Conservation (phyloP, 768 basidiomycete genomes). For the Lactarius deliciosus region DNA sequence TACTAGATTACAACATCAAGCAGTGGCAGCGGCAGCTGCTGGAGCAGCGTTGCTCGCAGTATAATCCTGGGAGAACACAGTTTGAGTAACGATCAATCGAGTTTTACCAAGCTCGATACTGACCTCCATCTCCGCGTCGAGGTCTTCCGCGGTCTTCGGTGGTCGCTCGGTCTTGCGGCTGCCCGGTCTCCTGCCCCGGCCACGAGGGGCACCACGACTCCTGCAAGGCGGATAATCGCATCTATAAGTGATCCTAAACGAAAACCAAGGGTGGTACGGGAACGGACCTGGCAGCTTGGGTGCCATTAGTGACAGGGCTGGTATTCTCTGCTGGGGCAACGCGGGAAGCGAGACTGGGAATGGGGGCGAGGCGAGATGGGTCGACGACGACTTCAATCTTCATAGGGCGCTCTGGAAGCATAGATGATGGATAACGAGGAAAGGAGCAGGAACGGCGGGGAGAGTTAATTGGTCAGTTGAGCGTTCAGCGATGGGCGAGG, state of each 20-base stretch:
- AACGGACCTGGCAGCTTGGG: conserved; percentile 41
- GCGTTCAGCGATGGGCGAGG: conserved; percentile 36
- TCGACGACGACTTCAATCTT: conserved; percentile 97
- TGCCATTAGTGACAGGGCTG: conserved; percentile 37
- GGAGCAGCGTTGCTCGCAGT: conserved; percentile 57
- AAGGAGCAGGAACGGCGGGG: conserved; percentile 31
- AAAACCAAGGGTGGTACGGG: conserved; percentile 29
- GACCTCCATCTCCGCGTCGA: conserved; percentile 99
- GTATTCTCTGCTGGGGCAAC: conserved; percentile 71
- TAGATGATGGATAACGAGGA: conserved; percentile 35
- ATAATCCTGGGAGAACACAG: conserved; percentile 52
- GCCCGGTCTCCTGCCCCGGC: conserved; percentile 47
- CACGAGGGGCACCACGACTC: conserved; percentile 31
- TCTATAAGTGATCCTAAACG: conserved; percentile 2
- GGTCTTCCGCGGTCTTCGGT: conserved; percentile 80
- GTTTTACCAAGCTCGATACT: conserved; percentile 30
- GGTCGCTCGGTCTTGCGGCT: conserved; percentile 59
- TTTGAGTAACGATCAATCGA: not conserved
- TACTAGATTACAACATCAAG: conserved; percentile 27
- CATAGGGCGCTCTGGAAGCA: conserved; percentile 85
- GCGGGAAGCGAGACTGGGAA: conserved; percentile 71
- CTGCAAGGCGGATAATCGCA: conserved; percentile 4
- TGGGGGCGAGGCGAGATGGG: conserved; percentile 64
- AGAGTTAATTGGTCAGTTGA: conserved; percentile 41
- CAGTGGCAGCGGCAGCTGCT: conserved; percentile 33